Percentiles rank a stretch among this genome's conserved stretches.
Evolutionary conservation across 2,329 filamentous ascomycete species (phyloP).

Genomic region (Claviceps quebecensis): DNA sequence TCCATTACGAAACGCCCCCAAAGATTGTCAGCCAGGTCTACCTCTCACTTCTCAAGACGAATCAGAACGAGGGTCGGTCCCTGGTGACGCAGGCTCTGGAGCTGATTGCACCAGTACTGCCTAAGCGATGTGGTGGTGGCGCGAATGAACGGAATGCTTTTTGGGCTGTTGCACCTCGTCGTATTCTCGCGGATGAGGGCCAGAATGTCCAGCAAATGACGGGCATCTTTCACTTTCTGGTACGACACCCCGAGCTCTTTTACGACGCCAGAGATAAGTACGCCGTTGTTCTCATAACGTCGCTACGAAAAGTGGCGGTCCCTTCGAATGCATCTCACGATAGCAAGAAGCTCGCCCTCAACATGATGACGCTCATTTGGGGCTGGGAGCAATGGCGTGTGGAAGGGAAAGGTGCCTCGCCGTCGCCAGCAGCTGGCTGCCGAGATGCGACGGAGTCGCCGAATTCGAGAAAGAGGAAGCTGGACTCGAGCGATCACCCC

Average conservation of each 20-base stretch:
- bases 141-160: slow-evolving; percentile 60
- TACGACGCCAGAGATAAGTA: slow-evolving; percentile 92
- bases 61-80: slow-evolving; percentile 85
- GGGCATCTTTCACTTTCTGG: slow-evolving; percentile 93
- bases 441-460: slow-evolving; percentile 51
- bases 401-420: slow-evolving; percentile 34
- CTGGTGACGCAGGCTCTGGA: slow-evolving; percentile 91
- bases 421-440: slow-evolving; percentile 12
- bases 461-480: slow-evolving; percentile 57
- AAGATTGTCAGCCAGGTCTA: slow-evolving; percentile 97
- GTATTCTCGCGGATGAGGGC: slow-evolving; percentile 85
- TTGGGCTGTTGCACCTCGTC: slow-evolving; percentile 82
- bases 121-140: slow-evolving; percentile 62
- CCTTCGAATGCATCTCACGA: slow-evolving; percentile 78
- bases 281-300: slow-evolving; percentile 73
- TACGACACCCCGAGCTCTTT: slow-evolving; percentile 82
- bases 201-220: slow-evolving; percentile 93
- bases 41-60: slow-evolving; percentile 75
- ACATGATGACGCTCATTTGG: slow-evolving; percentile 82
- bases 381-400: slow-evolving; percentile 82
- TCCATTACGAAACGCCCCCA: slow-evolving; percentile 85
- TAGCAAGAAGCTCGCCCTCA: slow-evolving; percentile 79
- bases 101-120: slow-evolving; percentile 84
- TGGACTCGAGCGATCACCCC: slow-evolving; percentile 45
- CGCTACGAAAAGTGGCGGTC: slow-evolving; percentile 73